These are phyloP conservation scores for Mucor irregularis DNA, from an alignment of 371 early-diverging fungal genomes.

Conservation along the genomic window DNA sequence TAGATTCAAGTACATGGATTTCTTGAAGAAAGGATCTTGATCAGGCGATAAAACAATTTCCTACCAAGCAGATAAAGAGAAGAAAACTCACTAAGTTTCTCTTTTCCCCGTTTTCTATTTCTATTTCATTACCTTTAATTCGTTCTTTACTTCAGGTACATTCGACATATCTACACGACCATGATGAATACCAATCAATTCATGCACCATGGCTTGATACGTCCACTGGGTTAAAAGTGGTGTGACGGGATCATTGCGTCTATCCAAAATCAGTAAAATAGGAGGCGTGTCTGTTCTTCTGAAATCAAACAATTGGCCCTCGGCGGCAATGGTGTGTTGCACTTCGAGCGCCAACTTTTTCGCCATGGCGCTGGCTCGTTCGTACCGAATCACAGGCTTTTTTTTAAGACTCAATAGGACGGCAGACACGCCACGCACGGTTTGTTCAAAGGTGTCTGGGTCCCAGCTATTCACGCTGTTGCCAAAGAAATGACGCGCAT, in stretches of 20 bases:
- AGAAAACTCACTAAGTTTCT: background rate
- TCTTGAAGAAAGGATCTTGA: constrained; percentile 90
- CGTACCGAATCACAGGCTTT: constrained; percentile 90
- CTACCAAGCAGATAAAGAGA: constrained; percentile 27
- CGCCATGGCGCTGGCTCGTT: constrained; percentile 75
- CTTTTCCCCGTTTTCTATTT: background rate
- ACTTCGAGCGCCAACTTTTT: constrained; percentile 82
- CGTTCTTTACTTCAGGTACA: constrained; percentile 80
- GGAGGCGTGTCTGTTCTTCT: constrained; percentile 82
- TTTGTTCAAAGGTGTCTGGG: constrained; percentile 67
- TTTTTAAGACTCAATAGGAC: constrained; percentile 85
- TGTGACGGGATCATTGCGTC: constrained; percentile 96
- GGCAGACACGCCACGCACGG: constrained; percentile 78
- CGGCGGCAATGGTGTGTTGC: constrained; percentile 75
- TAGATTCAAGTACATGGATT: constrained; percentile 86
- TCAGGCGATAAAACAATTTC: constrained; percentile 88
- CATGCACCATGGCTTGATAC: constrained; percentile 99
- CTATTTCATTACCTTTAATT: constrained; percentile 63
- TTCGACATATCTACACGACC: constrained; percentile 89
- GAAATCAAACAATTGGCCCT: constrained; percentile 83
- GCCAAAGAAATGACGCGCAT: constrained; percentile 67
- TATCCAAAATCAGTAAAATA: constrained; percentile 89
- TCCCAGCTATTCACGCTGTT: constrained; percentile 76
- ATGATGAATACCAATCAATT: constrained; percentile 92
- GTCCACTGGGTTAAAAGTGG: constrained; percentile 98